Percentiles rank a stretch among this genome's conserved stretches.
Evolutionary conservation across 441 rosid species (phyloP).

Genomic region (Euphorbia schlechtendalii): DNA sequence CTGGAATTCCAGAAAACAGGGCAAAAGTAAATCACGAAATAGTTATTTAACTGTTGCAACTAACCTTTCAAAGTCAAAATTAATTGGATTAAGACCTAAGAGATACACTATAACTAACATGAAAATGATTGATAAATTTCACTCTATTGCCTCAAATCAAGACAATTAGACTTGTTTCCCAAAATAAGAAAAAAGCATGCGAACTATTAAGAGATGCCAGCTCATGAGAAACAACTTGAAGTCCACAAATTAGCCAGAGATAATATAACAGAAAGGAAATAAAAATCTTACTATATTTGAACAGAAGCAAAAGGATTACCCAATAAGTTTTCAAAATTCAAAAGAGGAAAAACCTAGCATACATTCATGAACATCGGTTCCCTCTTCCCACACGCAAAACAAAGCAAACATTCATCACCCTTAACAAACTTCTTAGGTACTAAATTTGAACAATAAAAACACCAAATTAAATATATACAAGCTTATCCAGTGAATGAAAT

Average conservation of each 20-base stretch:
- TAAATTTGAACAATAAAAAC: too few species aligned
- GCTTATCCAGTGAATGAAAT: not conserved
- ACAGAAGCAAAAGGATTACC: not conserved
- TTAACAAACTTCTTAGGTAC: not conserved
- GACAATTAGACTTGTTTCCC: not conserved
- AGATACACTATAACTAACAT: not conserved
- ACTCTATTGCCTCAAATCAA: not conserved
- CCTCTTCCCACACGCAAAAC: not conserved
- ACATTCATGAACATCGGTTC: not conserved
- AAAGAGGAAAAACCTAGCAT: not conserved
- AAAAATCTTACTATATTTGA: not conserved
- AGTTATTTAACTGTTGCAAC: not conserved
- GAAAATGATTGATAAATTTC: not conserved
- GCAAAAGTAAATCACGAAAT: too few species aligned
- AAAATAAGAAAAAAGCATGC: slow-evolving; percentile 3
- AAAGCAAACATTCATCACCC: not conserved
- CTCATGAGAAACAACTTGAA: not conserved
- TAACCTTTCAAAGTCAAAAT: not conserved
- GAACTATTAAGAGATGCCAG: slow-evolving; percentile 1
- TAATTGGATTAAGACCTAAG: not conserved
- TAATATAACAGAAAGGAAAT: not conserved
- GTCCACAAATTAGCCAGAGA: slow-evolving; percentile 1
- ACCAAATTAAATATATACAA: slow-evolving; percentile 1
- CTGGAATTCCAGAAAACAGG: too few species aligned
- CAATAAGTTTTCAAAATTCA: not conserved